Conservation (phyloP, 108 stramenopile genomes). For the Skeletonema potamos region DNA sequence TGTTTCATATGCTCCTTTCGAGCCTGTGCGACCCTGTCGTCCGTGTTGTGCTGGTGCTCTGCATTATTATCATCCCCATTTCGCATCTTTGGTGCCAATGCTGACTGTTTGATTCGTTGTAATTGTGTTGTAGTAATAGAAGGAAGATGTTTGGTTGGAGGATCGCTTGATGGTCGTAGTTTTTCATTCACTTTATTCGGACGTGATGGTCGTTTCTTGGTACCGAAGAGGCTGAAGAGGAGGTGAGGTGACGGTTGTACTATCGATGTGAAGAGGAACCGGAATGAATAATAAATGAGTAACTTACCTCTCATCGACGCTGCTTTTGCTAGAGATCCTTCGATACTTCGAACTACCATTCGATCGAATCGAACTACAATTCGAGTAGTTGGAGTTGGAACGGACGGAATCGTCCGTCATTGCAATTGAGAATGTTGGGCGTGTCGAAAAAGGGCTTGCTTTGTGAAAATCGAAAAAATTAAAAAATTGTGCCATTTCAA, state of each 20-base stretch:
- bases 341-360: constrained; percentile 39
- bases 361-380: constrained; percentile 32
- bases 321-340: constrained; percentile 32
- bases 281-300: neutral
- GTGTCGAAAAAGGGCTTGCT: no score
- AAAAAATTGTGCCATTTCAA: no score
- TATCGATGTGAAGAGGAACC: neutral
- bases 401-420: constrained; percentile 15
- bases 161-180: neutral
- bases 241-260: neutral
- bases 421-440: no score
- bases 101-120: constrained; percentile 37
- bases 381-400: constrained; percentile 17
- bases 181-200: constrained; percentile 5
- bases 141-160: neutral
- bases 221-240: constrained; percentile 33
- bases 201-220: constrained; percentile 13
- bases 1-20: constrained; percentile 69
- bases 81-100: constrained; percentile 1
- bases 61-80: neutral
- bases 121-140: constrained; percentile 30
- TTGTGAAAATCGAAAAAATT: neutral
- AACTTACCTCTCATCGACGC: constrained; percentile 46
- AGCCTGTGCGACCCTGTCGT: constrained; percentile 22
- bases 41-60: constrained; percentile 1